Evolutionary conservation across 2,329 filamentous ascomycete species (phyloP).

Genomic region (Proliferodiscus dingleyae): DNA sequence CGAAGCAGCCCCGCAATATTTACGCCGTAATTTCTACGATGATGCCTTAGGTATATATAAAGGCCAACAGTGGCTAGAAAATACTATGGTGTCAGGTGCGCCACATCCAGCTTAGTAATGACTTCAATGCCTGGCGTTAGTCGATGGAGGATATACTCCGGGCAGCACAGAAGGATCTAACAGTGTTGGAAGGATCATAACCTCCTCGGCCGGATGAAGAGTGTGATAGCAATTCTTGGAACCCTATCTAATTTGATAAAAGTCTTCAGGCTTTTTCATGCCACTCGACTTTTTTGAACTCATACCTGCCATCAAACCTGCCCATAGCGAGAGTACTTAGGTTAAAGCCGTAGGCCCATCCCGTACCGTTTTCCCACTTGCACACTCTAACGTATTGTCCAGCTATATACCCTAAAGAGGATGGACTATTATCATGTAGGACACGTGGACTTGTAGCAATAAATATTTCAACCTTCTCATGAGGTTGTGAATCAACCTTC

Average conservation of each 20-base stretch:
- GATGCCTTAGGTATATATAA: conserved; percentile 6
- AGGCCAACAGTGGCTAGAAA: conserved; percentile 4
- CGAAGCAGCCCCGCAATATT: too few relatives aligned
- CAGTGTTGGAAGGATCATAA: too few relatives aligned
- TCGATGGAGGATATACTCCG: too few relatives aligned
- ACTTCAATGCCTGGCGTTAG: conserved; percentile 2
- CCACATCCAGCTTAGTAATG: conserved; percentile 5
- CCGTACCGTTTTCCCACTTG: not conserved
- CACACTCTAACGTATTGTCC: conserved; percentile 6
- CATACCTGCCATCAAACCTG: not conserved
- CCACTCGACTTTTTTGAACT: conserved; percentile 4
- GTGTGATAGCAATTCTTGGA: too few relatives aligned
- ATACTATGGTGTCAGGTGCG: not conserved
- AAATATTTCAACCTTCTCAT: not conserved
- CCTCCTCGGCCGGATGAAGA: too few relatives aligned
- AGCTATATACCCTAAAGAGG: not conserved
- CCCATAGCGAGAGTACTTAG: conserved; percentile 5
- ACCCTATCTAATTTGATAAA: conserved; percentile 2
- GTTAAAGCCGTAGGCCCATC: conserved; percentile 3
- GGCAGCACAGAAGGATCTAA: too few relatives aligned
- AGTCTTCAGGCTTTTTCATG: conserved; percentile 1
- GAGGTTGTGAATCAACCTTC: conserved; percentile 5
- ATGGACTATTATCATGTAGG: not conserved
- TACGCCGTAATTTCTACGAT: not conserved
- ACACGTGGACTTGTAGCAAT: not conserved